Evolutionary conservation across 768 basidiomycete species (phyloP).

Genomic region (Mrakia frigida): DNA sequence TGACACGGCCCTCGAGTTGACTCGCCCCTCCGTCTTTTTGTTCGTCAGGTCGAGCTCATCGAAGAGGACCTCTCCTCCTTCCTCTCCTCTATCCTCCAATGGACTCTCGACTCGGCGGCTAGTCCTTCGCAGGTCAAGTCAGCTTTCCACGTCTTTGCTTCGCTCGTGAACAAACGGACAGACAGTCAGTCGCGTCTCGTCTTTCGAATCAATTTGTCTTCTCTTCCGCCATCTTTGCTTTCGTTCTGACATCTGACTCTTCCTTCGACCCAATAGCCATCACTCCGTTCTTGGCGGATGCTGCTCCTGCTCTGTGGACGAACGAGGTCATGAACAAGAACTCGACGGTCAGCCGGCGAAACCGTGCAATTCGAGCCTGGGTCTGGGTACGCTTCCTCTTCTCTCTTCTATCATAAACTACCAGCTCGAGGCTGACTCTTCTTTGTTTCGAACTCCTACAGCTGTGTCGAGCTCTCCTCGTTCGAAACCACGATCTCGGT

Average conservation of each 20-base stretch:
- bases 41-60: slow-evolving; percentile 52
- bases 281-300: slow-evolving; percentile 34
- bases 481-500: slow-evolving; percentile 63
- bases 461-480: slow-evolving; percentile 73
- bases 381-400: slow-evolving; percentile 31
- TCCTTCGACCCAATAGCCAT: slow-evolving; percentile 50
- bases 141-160: slow-evolving; percentile 50
- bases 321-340: slow-evolving; percentile 46
- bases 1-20: slow-evolving; percentile 16
- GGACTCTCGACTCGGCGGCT: slow-evolving; percentile 52
- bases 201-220: too few species aligned
- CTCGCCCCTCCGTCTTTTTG: not conserved
- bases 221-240: not conserved
- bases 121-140: slow-evolving; percentile 39
- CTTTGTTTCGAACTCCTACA: slow-evolving; percentile 41
- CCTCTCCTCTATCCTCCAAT: slow-evolving; percentile 55
- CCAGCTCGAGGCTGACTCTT: too few species aligned
- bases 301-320: slow-evolving; percentile 52
- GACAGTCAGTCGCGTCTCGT: slow-evolving; percentile 52
- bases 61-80: slow-evolving; percentile 53
- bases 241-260: slow-evolving; percentile 37
- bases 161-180: slow-evolving; percentile 71
- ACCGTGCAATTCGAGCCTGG: slow-evolving; percentile 28
- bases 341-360: slow-evolving; percentile 5
- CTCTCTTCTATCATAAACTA: not conserved